Evolutionary conservation across 1,284 basidiomycete species (phyloP), one percentile per base, ranked within the genome.

Genomic region (Ganoderma boninense): DNA sequence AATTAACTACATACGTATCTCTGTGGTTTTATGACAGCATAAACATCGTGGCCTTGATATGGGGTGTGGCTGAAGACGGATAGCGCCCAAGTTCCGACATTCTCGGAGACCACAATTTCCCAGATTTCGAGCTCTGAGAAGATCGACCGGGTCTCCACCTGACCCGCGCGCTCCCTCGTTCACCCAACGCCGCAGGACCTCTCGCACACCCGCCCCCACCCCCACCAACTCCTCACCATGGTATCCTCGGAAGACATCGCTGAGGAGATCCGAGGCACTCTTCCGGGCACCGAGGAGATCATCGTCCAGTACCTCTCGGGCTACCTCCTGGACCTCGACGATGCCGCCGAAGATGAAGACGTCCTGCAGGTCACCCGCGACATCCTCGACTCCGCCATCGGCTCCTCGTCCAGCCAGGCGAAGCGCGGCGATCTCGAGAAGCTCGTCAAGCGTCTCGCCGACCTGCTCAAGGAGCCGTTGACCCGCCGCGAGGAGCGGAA

Each of bases 221-320:
- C 29, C 5, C 59, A 16, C 38, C 43, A 52, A 57, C 26, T 5
- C 7, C 42, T 38, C 43, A 60, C 56, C 32, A 79, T 79, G 79
- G 73, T 77, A 4, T 77, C 76, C 7, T 69, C 74, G 23, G 79
- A 80, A 67, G 91, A 93, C 75, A 89, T 95, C 71, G 92, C 92
- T 46, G 90, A 93, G 77, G 90, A 95, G 78, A 95, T 97, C 72
- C 89, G 95, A 49, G 84, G 86, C 40, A 87, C 86, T 42, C 90
- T 98, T 71, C 95, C 96, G 4, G 91, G 91, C n/a, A 94, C 96
- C 2, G 97, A 99, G 80, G 95, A 97, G 77, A 90, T 97, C 69
- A 91, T 99, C 74, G 92, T 98, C 23, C 93, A 96, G 74, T 99
- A 99, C 80, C 91, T 99, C 62, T 88, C 95, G 29, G 97, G 96